Base-by-base conservation (phyloP, 2,329 filamentous ascomycete genomes). In the Dactylellina drechsleri region DNA sequence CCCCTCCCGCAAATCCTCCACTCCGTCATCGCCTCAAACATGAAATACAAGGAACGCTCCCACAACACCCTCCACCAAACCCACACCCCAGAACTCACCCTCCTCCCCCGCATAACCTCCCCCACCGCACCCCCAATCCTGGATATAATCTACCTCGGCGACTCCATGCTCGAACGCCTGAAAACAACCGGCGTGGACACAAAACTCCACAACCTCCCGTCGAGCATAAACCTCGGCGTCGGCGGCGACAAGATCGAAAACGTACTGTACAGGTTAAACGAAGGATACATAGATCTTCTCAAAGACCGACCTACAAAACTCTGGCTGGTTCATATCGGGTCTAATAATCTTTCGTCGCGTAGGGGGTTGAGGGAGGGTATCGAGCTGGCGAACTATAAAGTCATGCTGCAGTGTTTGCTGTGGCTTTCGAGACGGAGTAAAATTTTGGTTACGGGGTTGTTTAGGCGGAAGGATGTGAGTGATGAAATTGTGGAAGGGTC, bases 241-340 rank as follows among this genome's bases (percentile, higher is more conserved):
- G 78, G 78, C 8, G 78, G 78, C 8, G 78, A 79, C 15, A 79
- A 77, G 53, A 77, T 77, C 13, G 70, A 79, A 49, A 79, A 79
- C 16, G 66, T 79, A 0, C 65, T 79, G 5, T 79, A 76, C 45
- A 66, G 78, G 4, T 62, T 79, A 8, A 45, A 66, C 5, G 12
- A 67, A 1, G 77, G 78, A 1, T 74, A 77, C 23, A 45, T 50
- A 0, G n/a, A 7, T 0, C 60, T 53, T 5, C 62, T 67, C 4
- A 5, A 20, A n/a, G 10, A 12, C 3, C 49, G 64, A 2, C 58
- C 77, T 0, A 58, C 66, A 5, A 72, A 64, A 40, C 53, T 79
- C n/a, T 79, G 77, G 77, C 54, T 79, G 5, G 12, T 79, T 2
- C 73, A 77, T 10, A 77, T 68, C 4, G 78, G 78, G 0, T 76